A percentile compares a stretch with the other conserved stretches of the same genome.
These are phyloP conservation scores for Mucor plumbeus DNA, from an alignment of 371 early-diverging fungal species.

Conservation along the genomic window DNA sequence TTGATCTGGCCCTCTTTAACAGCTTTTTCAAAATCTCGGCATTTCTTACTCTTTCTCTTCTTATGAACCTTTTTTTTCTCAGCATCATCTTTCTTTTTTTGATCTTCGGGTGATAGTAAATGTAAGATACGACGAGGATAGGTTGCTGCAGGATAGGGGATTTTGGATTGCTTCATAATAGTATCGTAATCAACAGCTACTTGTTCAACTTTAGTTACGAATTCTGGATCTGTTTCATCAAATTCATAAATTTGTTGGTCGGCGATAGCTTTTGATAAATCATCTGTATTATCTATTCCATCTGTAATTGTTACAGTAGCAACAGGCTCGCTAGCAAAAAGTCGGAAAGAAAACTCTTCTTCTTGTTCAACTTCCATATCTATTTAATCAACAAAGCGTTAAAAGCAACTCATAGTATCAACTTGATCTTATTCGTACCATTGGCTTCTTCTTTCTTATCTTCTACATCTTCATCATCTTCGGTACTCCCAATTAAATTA, in stretches of 20 bases:
- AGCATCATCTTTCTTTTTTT: slow-evolving; percentile 11
- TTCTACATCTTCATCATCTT: slow-evolving; percentile 17
- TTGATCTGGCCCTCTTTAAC: slow-evolving; percentile 36
- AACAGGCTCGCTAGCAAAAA: slow-evolving; percentile 45
- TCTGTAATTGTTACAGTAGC: slow-evolving; percentile 41
- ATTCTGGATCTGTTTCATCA: slow-evolving; percentile 49
- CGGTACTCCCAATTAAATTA: slow-evolving; percentile 15
- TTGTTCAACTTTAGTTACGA: slow-evolving; percentile 30
- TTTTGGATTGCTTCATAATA: slow-evolving; percentile 17
- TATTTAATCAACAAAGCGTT: not conserved
- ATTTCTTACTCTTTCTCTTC: slow-evolving; percentile 49
- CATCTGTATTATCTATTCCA: slow-evolving; percentile 26
- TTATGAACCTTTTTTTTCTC: slow-evolving; percentile 19
- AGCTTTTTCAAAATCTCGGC: slow-evolving; percentile 50
- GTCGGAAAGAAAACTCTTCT: slow-evolving; percentile 42
- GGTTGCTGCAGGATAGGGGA: not conserved
- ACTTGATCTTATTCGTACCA: not conserved
- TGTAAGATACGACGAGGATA: slow-evolving; percentile 30
- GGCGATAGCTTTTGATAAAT: slow-evolving; percentile 30
- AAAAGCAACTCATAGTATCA: not conserved
- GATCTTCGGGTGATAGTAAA: slow-evolving; percentile 20
- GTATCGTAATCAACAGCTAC: slow-evolving; percentile 35
- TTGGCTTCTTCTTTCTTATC: not conserved
- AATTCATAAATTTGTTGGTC: slow-evolving; percentile 41
- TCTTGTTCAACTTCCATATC: slow-evolving; percentile 22